A percentile compares a stretch with the other conserved stretches of the same genome.
Evolutionary conservation across 2,329 filamentous ascomycete genomes (phyloP).

Genomic region (Ophiostoma novo-ulmi): DNA sequence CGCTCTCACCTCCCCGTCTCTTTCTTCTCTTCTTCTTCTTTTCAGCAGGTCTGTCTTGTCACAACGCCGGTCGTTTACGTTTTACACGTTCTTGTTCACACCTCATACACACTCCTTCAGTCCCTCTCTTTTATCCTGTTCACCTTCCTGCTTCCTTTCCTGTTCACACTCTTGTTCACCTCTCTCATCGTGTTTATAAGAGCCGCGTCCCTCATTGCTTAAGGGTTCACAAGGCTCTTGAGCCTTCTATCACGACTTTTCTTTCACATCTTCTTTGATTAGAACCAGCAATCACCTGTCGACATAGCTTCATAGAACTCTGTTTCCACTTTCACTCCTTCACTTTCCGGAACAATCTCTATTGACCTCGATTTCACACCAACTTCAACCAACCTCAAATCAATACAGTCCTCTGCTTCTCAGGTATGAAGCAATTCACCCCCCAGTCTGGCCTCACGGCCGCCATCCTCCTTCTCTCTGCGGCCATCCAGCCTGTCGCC

Average conservation of each 20-base stretch:
- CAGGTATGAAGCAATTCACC: constrained; percentile 21
- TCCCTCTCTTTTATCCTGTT: neutral
- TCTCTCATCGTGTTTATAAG: neutral
- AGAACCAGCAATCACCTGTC: neutral
- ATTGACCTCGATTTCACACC: neutral
- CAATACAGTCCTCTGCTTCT: neutral
- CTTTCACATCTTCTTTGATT: neutral
- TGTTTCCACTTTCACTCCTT: neutral
- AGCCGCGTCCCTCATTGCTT: neutral
- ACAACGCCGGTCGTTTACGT: constrained; percentile 26
- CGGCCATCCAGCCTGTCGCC: constrained; percentile 29
- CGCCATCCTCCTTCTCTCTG: constrained; percentile 2
- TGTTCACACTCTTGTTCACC: neutral
- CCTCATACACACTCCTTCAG: constrained; percentile 12
- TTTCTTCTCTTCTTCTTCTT: constrained; percentile 15
- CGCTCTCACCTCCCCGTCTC: neutral
- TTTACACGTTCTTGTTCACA: constrained; percentile 9
- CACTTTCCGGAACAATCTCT: neutral
- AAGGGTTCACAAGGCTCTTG: neutral
- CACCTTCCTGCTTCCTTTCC: neutral
- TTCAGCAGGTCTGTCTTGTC: constrained; percentile 25
- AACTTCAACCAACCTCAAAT: neutral
- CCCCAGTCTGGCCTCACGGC: neutral
- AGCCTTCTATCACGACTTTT: neutral
- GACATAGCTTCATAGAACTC: too few species aligned